These are phyloP conservation scores for Psilocybe cubensis DNA, from an alignment of 768 basidiomycete genomes.

Conservation along the genomic window DNA sequence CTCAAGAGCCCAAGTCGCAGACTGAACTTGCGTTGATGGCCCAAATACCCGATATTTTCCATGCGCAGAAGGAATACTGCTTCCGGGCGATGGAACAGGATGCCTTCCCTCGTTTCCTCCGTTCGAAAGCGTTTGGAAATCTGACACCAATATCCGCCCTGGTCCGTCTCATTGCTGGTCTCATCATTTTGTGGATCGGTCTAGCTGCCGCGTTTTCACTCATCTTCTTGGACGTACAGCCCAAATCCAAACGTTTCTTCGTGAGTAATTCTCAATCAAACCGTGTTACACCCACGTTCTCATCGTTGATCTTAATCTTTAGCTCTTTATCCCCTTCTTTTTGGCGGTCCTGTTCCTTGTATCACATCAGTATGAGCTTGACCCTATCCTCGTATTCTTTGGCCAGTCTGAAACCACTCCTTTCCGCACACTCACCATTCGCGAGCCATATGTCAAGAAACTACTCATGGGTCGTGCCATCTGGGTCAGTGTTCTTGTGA, in stretches of 20 bases:
- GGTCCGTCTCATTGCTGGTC: conserved; percentile 81
- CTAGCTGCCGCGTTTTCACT: conserved; percentile 88
- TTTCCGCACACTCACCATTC: conserved; percentile 90
- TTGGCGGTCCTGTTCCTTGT: conserved; percentile 89
- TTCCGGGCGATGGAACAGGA: conserved; percentile 97
- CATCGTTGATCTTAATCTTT: conserved; percentile 19
- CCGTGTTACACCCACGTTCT: not conserved
- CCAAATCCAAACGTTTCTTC: conserved; percentile 92
- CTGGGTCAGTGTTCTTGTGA: conserved; percentile 86
- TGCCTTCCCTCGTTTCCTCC: conserved; percentile 90
- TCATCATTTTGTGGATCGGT: conserved; percentile 94
- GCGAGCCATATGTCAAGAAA: conserved; percentile 93
- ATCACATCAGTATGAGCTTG: conserved; percentile 96
- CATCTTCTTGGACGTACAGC: conserved; percentile 91
- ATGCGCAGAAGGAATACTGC: conserved; percentile 95
- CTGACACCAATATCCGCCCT: conserved; percentile 90
- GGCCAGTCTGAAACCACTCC: conserved; percentile 96
- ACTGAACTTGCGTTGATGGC: conserved; percentile 79
- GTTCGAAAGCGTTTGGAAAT: conserved; percentile 98
- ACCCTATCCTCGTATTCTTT: conserved; percentile 93
- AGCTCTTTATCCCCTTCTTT: conserved; percentile 96
- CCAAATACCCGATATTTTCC: conserved; percentile 95
- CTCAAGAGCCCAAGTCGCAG: conserved; percentile 70
- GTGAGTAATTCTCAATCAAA: conserved; percentile 55
- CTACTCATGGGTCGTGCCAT: conserved; percentile 87